Percentiles rank a stretch among this genome's conserved stretches.
phyloP scores from a whole-genome alignment of 2,329 filamentous ascomycete genomes.

The Colletotrichum caudatum region DNA sequence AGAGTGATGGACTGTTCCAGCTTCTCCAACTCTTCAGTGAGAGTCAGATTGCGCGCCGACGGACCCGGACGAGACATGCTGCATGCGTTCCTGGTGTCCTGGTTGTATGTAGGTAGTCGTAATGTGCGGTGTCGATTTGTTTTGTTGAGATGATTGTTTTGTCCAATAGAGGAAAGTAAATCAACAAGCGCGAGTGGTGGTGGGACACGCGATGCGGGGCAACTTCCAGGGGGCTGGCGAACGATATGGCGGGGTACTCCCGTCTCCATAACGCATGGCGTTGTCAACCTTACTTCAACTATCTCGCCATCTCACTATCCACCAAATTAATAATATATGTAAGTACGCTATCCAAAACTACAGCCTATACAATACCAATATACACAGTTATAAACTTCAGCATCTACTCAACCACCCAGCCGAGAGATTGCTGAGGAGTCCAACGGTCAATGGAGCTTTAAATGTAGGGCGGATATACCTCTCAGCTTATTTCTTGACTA shows the following conservation, averaged over 20 bases:
- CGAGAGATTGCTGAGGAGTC: no score
- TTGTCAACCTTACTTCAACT: background rate
- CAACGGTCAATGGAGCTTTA: no score
- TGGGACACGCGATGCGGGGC: conserved; percentile 51
- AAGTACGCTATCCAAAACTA: no score
- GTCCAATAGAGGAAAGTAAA: conserved; percentile 26
- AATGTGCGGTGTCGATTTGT: conserved; percentile 9
- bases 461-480: no score
- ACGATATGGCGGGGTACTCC: conserved; percentile 14
- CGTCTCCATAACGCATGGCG: background rate
- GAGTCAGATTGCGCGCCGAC: conserved; percentile 71
- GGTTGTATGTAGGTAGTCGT: conserved; percentile 12
- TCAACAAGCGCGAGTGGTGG: conserved; percentile 31
- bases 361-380: no score
- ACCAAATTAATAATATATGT: no score
- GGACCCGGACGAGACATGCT: conserved; percentile 64
- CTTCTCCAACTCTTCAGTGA: conserved; percentile 95
- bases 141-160: conserved; percentile 28
- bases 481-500: no score
- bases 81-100: conserved; percentile 4
- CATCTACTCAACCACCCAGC: no score
- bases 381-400: no score
- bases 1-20: conserved; percentile 97
- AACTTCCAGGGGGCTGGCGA: conserved; percentile 12
- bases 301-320: no score